Base-by-base conservation (phyloP, 345 rosid genomes). In the Reutealis trisperma region DNA sequence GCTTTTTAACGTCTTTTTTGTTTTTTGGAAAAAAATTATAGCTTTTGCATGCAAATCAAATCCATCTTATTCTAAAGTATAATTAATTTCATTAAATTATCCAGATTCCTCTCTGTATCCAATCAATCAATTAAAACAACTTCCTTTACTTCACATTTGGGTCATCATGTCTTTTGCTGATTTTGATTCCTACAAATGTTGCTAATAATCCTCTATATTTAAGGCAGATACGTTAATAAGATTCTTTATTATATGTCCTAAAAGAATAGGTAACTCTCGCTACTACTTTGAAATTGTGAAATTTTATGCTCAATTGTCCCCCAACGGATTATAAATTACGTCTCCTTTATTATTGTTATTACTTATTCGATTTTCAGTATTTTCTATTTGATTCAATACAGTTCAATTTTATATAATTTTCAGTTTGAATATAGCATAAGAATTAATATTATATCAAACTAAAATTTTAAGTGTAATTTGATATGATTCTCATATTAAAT, bases 1-100 rank as follows among this genome's bases (percentile, higher is more conserved):
- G 83, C 88, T 80, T 81, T 81, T 84, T 57, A 65, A 65, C 67
- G 63, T 83, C 83, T 79, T 81, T 80, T 76, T 8, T 75, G 78
- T 83, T 80, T 74, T 11, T 75, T 2, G 57, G 74, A 74, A 80
- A 5, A 27, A 27, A 70, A 68, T 69, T 73, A 25, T 19, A 77
- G 74, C 84, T 80, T 89, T 89, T 87, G 89, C 89, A 84, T 86
- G 89, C 79, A 82, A 85, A 81, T 70, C 67, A 49, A 85, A 75
- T 22, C 73, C 66, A 63, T 41, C 70, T 77, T 78, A 54, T 22
- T 84, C 73, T 72, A 78, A 49, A 69, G 67, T 75, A 32, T 62
- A 47, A 10, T 9, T 10, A 47, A 9, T 25, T 74, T 63, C 62
- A 70, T 78, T 67, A 61, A 62, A 61, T 68, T 52, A 67, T 9